phyloP scores from a whole-genome alignment of 805 yeast species.

The Lachancea lanzarotensis region DNA sequence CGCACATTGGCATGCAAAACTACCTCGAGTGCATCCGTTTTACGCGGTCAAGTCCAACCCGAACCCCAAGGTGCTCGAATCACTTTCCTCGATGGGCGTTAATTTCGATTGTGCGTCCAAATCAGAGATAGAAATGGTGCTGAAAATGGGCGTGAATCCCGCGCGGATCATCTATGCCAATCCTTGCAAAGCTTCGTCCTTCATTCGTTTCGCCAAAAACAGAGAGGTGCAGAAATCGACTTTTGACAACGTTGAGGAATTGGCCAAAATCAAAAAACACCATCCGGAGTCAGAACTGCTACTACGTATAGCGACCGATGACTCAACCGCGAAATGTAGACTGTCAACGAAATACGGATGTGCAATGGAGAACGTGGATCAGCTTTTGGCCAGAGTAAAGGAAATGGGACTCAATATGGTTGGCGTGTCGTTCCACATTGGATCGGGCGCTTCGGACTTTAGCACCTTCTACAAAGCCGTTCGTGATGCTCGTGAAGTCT shows the following conservation, averaged over 20 bases:
- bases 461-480: conserved; percentile 63
- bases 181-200: conserved; percentile 87
- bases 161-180: conserved; percentile 79
- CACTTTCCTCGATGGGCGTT: conserved; percentile 56
- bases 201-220: conserved; percentile 61
- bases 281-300: conserved; percentile 69
- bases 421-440: conserved; percentile 94
- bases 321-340: conserved; percentile 77
- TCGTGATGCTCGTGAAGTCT: conserved; percentile 59
- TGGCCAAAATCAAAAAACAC: conserved; percentile 58
- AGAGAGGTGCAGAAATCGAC: conserved; percentile 65
- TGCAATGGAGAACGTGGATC: conserved; percentile 44
- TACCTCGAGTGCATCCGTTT: conserved; percentile 78
- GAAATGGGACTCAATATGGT: conserved; percentile 55
- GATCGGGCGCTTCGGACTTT: conserved; percentile 83
- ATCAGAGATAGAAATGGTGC: conserved; percentile 65
- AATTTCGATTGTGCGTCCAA: conserved; percentile 93
- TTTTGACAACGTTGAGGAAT: conserved; percentile 82
- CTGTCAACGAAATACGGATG: conserved; percentile 89
- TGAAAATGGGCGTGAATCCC: conserved; percentile 57
- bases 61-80: conserved; percentile 49
- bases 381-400: conserved; percentile 55
- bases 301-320: conserved; percentile 84
- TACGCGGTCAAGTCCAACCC: conserved; percentile 96
- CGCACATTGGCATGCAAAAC: conserved; percentile 51